These are phyloP conservation scores for Laguncularia racemosa DNA, from an alignment of 345 rosid genomes.

Conservation along the genomic window DNA sequence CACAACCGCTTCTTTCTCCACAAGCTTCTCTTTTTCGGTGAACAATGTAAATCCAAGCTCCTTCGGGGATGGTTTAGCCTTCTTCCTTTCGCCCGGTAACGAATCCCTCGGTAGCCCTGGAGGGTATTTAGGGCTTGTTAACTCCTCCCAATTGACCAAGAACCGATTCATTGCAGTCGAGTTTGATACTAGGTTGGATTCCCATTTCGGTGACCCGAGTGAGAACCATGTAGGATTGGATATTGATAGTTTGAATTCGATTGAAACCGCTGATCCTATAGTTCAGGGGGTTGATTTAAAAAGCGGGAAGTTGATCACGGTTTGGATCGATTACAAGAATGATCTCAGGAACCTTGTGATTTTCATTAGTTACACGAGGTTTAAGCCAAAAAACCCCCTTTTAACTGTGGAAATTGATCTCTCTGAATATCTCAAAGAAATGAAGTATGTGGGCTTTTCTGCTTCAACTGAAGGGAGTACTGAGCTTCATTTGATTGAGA, in stretches of 20 bases:
- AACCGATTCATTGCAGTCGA: constrained; percentile 79
- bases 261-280: constrained; percentile 52
- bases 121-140: constrained; percentile 72
- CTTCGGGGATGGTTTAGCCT: constrained; percentile 77
- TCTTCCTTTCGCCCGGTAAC: constrained; percentile 74
- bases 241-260: constrained; percentile 57
- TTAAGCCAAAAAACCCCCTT: constrained; percentile 56
- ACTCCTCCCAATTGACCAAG: constrained; percentile 62
- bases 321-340: constrained; percentile 91
- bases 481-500: constrained; percentile 65
- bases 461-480: constrained; percentile 97
- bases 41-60: constrained; percentile 48
- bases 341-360: constrained; percentile 48
- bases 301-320: constrained; percentile 59
- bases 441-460: constrained; percentile 73
- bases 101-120: constrained; percentile 74
- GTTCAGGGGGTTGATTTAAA: constrained; percentile 53
- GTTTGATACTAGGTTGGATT: constrained; percentile 67
- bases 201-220: constrained; percentile 57
- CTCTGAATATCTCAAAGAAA: constrained; percentile 44
- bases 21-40: constrained; percentile 71
- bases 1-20: constrained; percentile 73
- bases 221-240: constrained; percentile 76
- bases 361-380: constrained; percentile 50
- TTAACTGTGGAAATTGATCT: constrained; percentile 54